phyloP scores from a whole-genome alignment of 2,329 filamentous ascomycete genomes.

The Fusarium verrucosum region DNA sequence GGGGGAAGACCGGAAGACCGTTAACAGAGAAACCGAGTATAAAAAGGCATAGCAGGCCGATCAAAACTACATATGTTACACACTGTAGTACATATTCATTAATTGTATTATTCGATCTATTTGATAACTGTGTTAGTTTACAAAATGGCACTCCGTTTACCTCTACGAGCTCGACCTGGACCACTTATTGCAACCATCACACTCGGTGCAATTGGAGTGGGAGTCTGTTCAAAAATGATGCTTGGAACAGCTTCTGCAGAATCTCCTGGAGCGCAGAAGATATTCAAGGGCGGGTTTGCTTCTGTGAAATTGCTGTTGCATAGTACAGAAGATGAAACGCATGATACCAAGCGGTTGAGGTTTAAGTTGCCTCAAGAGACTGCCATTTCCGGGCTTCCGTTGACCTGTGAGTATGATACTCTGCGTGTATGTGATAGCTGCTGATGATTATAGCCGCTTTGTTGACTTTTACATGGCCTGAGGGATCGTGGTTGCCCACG shows the following conservation, averaged over 20 bases:
- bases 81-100: background rate
- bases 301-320: constrained; percentile 61
- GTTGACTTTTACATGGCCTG: constrained; percentile 67
- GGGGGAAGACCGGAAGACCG: constrained; percentile 12
- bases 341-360: constrained; percentile 66
- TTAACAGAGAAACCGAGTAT: background rate
- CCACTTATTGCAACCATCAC: constrained; percentile 40
- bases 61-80: fast-evolving
- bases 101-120: fast-evolving
- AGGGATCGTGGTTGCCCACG: constrained; percentile 66
- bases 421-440: fast-evolving
- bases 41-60: background rate
- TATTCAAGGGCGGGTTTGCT: constrained; percentile 50
- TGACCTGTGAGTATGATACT: constrained; percentile 55
- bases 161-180: constrained; percentile 30
- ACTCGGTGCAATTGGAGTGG: constrained; percentile 26
- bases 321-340: constrained; percentile 63
- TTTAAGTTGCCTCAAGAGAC: constrained; percentile 63
- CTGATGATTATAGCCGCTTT: constrained; percentile 57
- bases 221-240: constrained; percentile 35
- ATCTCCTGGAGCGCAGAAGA: constrained; percentile 21
- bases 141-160: constrained; percentile 27
- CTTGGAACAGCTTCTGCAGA: constrained; percentile 38
- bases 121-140: background rate
- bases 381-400: constrained; percentile 58